Evolutionary conservation across 768 basidiomycete genomes (phyloP), one percentile per base, ranked within the genome.

Genomic region (Kwoniella europaea): DNA sequence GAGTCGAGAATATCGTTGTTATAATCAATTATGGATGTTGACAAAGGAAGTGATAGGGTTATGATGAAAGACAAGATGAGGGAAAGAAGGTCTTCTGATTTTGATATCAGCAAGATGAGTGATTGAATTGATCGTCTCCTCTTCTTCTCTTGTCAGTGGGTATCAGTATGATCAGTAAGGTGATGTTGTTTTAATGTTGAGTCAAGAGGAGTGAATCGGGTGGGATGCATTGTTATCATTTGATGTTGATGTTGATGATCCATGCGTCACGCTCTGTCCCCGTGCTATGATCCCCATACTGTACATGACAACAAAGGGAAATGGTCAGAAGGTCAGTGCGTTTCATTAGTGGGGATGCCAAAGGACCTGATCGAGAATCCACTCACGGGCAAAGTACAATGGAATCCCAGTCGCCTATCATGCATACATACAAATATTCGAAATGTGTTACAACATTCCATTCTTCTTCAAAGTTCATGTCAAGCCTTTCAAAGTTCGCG

Each of bases 21-120:
- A 24, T 56, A 22, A 41, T 15, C 29, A 7, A 58, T 35, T 27
- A 12, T 27, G 29, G 43, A 63, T 29, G 24, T 64, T 64, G 59
- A 61, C 42, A 61, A 61, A 61, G 59, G 59, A 61, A 44, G 42
- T 59, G 12, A 24, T 43, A 43, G 41, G 15, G 42, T 58, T 35
- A 35, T 35, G 35, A 35, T 15, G 20, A 27, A 35, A 27, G 54
- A n/a, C 54, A 18, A 50, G 13, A 15, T 0, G 18, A 13, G 12
- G 16, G 5, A 18, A 18, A 50, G 12, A 16, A 0, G 46, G 16
- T 50, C 46, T 50, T 50, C 46, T 15, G 46, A 50, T 18, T 50
- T 16, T 50, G 46, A 50, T 50, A 15, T 50, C 46, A 50, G 46
- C 16, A 50, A 15, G 46, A 50, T 16, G 46, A 18, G 12, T 18